Base-by-base conservation (phyloP, 495 filamentous ascomycete species). In the Aspergillus incahuasiensis region DNA sequence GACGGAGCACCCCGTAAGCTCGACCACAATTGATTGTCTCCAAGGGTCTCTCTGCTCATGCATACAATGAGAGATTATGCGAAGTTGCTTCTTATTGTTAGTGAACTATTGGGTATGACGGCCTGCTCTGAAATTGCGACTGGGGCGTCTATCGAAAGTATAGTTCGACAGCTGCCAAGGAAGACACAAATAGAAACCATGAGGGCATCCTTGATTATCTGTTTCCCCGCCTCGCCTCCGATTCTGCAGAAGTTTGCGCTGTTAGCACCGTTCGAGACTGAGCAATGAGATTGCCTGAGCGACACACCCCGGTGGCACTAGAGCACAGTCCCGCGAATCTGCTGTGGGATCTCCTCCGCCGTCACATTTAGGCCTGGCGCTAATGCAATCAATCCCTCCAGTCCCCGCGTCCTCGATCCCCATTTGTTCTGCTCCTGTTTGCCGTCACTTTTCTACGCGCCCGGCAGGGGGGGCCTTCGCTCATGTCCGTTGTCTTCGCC, bases 281-380 rank as follows among this genome's bases (percentile, higher is more conserved):
- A 38, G 54, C 60, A 63, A 63, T 63, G 53, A 63, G 39, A 47
- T 12, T 39, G 30, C 32, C 30, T 22, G 44, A 52, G 54, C 34
- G 40, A 21, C 52, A 49, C 12, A 52, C 28, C 45, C 38, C 34
- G 55, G 57, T 52, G 52, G 62, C 55, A 46, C 63, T 65, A 65
- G 54, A 55, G 55, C 48, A 52, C 41, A 48, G 47, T 60, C 57
- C 63, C 57, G 59, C 52, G 54, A 65, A 58, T 60, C 57, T 54
- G 48, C 54, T 65, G 63, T 60, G 56, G 42, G 15, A 19, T 44
- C 38, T 56, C 55, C 59, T 53, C 60, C 57, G 57, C 34, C 34
- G 49, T 65, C 63, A 65, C 63, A 57, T 41, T 47, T 48, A 44
- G 50, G 54, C 57, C 38, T 45, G 34, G 35, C 45, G 35, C 61